Conservation (phyloP, 2,329 filamentous ascomycete species). For the Ceratocystis destructans region DNA sequence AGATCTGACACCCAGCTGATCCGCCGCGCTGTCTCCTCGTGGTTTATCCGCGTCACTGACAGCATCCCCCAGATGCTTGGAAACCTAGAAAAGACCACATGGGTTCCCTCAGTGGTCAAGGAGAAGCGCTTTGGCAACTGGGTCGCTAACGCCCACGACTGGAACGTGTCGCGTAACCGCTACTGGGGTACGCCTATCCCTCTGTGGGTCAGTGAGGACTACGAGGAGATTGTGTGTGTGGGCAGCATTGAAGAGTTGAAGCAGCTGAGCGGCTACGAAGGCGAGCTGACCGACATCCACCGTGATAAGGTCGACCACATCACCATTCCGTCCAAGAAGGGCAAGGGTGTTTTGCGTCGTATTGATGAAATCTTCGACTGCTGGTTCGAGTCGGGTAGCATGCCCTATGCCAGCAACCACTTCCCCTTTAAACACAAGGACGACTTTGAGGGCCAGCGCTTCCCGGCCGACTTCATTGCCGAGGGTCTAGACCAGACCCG, state of each 20-base stretch:
- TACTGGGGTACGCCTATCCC: slow-evolving; percentile 24
- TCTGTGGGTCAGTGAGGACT: slow-evolving; percentile 24
- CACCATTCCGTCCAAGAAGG: slow-evolving; percentile 23
- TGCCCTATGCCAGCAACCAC: slow-evolving; percentile 24
- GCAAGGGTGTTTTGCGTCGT: slow-evolving; percentile 22
- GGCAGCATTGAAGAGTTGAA: slow-evolving; percentile 23
- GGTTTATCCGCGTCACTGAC: slow-evolving; percentile 24
- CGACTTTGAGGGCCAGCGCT: slow-evolving; percentile 21
- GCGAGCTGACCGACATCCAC: slow-evolving; percentile 22
- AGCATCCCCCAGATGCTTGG: slow-evolving; percentile 22
- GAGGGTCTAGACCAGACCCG: slow-evolving; percentile 24
- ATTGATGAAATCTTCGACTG: slow-evolving; percentile 25
- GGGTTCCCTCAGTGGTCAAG: slow-evolving; percentile 23
- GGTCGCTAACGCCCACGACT: slow-evolving; percentile 23
- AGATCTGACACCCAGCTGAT: slow-evolving; percentile 24
- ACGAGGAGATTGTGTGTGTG: slow-evolving; percentile 23
- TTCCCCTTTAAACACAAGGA: slow-evolving; percentile 24
- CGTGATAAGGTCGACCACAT: slow-evolving; percentile 24
- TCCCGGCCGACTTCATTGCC: slow-evolving; percentile 24
- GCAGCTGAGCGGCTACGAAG: slow-evolving; percentile 22
- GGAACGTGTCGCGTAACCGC: slow-evolving; percentile 23
- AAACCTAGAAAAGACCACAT: slow-evolving; percentile 23
- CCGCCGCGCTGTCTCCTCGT: slow-evolving; percentile 23
- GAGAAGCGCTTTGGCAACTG: slow-evolving; percentile 24
- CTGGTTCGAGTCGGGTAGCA: slow-evolving; percentile 24